Conservation (phyloP, 164 flowering plant genomes). For the Tinospora cordifolia region DNA sequence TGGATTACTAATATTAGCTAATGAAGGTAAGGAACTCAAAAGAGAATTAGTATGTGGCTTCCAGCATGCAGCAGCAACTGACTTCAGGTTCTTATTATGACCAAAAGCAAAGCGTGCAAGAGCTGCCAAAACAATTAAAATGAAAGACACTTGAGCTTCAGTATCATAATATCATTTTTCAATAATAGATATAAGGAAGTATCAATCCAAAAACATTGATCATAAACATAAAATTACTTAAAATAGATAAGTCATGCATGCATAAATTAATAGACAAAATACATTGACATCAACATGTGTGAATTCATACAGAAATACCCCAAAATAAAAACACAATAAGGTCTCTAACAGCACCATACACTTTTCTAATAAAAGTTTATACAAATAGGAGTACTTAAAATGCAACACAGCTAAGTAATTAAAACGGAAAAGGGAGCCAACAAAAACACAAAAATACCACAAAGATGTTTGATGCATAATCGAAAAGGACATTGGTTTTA, state of each 20-base stretch:
- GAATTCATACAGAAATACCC: not conserved
- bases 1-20: constrained; percentile 49
- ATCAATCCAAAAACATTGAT: not conserved
- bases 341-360: not conserved
- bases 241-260: not conserved
- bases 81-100: constrained; percentile 78
- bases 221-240: not conserved
- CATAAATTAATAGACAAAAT: not conserved
- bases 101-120: constrained; percentile 89
- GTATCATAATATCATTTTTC: not conserved
- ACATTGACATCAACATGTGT: not conserved
- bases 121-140: constrained; percentile 41
- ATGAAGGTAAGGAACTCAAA: constrained; percentile 59
- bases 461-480: no score
- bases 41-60: constrained; percentile 68
- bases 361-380: not conserved
- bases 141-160: not conserved
- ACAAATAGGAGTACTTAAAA: no score
- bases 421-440: no score
- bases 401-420: no score
- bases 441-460: no score
- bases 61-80: constrained; percentile 78
- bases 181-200: not conserved
- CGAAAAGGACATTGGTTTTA: no score
- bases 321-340: not conserved